phyloP scores from a whole-genome alignment of 208 protist genomes.

The Lotmaria passim region DNA sequence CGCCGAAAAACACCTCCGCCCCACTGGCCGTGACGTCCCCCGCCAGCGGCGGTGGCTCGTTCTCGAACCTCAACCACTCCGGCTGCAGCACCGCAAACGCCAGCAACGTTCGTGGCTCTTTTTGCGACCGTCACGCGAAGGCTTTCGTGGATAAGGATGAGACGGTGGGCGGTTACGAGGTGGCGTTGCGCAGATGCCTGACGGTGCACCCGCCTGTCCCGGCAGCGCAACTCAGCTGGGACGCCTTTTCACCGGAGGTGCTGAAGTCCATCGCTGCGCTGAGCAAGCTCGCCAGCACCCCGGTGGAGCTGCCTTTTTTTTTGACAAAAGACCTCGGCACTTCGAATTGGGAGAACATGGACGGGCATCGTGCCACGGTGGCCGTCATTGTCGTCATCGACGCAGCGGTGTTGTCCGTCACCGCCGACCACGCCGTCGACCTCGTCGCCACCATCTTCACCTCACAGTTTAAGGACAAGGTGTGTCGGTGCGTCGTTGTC shows the following conservation, averaged over 20 bases:
- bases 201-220: constrained; percentile 22
- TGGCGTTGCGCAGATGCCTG: constrained; percentile 33
- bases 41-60: neutral
- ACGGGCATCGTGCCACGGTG: constrained; percentile 50
- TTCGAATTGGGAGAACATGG: constrained; percentile 83
- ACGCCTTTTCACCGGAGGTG: constrained; percentile 20
- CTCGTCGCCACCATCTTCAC: constrained; percentile 64
- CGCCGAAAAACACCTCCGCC: neutral
- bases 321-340: constrained; percentile 54
- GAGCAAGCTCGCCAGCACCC: constrained; percentile 10
- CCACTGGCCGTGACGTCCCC: neutral
- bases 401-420: constrained; percentile 34
- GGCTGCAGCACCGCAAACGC: constrained; percentile 5
- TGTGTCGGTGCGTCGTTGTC: constrained; percentile 83
- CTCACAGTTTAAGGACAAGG: constrained; percentile 61
- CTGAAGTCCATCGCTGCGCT: constrained; percentile 14
- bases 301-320: constrained; percentile 43
- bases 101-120: constrained; percentile 11
- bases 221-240: constrained; percentile 23
- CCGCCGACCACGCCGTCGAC: constrained; percentile 38
- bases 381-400: constrained; percentile 78
- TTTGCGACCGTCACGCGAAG: constrained; percentile 15
- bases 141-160: constrained; percentile 24
- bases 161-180: constrained; percentile 33
- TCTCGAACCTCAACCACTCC: constrained; percentile 5